A percentile compares a stretch with the other conserved stretches of the same genome.
Evolutionary conservation across 257 asterid species (phyloP).

Genomic region (Fraxinus americana): DNA sequence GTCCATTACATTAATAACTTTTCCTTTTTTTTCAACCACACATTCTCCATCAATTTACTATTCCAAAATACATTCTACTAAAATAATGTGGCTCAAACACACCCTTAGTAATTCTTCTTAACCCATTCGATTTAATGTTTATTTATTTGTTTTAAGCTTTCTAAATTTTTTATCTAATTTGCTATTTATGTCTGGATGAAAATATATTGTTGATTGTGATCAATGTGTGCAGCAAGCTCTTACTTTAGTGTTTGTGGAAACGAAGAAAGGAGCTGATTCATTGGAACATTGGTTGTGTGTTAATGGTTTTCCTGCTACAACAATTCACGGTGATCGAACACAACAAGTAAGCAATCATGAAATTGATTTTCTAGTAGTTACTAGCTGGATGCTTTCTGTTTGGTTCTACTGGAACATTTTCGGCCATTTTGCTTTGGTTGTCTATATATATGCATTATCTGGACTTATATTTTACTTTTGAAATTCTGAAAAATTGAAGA

Average conservation of each 20-base stretch:
- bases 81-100: too few relatives aligned
- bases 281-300: slow-evolving; percentile 68
- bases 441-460: background rate
- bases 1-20: too few relatives aligned
- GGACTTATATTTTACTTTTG: background rate
- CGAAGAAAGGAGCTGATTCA: slow-evolving; percentile 89
- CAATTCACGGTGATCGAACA: slow-evolving; percentile 88
- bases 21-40: too few relatives aligned
- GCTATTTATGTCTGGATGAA: background rate
- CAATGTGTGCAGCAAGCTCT: slow-evolving; percentile 64
- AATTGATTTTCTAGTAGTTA: background rate
- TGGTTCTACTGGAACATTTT: background rate
- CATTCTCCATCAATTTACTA: too few relatives aligned
- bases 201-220: slow-evolving; percentile 17
- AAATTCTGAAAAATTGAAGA: background rate
- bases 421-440: background rate
- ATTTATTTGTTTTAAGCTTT: background rate
- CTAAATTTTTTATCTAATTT: background rate
- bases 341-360: slow-evolving; percentile 60
- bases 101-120: background rate
- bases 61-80: too few relatives aligned
- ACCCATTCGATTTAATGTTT: background rate
- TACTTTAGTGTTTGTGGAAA: slow-evolving; percentile 84
- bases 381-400: background rate
- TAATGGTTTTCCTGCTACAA: slow-evolving; percentile 82